Evolutionary conservation across 176 grass and related monocot species (phyloP).

Genomic region (Juncus effusus): DNA sequence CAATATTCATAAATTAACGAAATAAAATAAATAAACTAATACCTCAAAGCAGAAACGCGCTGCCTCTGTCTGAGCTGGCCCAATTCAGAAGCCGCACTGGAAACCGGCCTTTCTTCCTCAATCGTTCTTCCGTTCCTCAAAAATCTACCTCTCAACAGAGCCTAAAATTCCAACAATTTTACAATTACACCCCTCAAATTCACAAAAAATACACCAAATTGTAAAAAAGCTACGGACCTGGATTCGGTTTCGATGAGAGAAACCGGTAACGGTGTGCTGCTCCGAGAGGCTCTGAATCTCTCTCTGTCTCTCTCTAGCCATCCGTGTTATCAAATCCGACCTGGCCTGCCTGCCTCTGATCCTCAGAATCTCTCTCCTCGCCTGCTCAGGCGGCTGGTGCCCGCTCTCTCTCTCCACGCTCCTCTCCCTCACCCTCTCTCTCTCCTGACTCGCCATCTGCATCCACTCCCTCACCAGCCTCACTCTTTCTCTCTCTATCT

Average conservation of each 20-base stretch:
- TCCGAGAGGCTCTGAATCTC: conserved; percentile 88
- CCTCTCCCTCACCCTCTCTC: conserved; percentile 29
- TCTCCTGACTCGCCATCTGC: conserved; percentile 57
- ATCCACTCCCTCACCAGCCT: conserved; percentile 90
- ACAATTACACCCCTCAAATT: not conserved
- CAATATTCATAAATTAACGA: not conserved
- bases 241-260: conserved; percentile 82
- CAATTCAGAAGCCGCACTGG: conserved; percentile 75
- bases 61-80: conserved; percentile 82
- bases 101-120: conserved; percentile 65
- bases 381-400: conserved; percentile 11
- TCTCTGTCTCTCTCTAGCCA: conserved; percentile 74
- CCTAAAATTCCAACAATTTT: conserved; percentile 35
- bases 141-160: conserved; percentile 86
- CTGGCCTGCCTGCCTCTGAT: conserved; percentile 83
- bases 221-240: conserved; percentile 36
- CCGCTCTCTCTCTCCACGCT: conserved; percentile 24
- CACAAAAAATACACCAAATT: not conserved
- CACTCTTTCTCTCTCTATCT: conserved; percentile 82
- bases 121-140: conserved; percentile 43
- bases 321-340: conserved; percentile 64
- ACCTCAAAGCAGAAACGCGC: conserved; percentile 66
- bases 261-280: conserved; percentile 57
- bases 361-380: conserved; percentile 47
- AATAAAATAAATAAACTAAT: conserved; percentile 7